Percentiles rank a stretch among this genome's conserved stretches.
Conservation (phyloP, 768 basidiomycete genomes). For the Naganishia antarctica region DNA sequence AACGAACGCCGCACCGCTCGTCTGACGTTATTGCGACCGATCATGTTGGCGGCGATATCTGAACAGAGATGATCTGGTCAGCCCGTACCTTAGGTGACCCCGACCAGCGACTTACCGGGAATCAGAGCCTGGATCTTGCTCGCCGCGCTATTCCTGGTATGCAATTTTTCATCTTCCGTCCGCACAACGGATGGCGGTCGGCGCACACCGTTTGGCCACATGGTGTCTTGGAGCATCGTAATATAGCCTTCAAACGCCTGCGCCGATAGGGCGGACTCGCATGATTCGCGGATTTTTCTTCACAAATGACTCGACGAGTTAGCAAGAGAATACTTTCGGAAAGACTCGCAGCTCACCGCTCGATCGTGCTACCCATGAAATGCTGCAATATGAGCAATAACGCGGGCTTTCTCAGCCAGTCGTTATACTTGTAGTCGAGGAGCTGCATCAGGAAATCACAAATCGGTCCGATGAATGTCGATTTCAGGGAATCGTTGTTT, state of each 20-base stretch:
- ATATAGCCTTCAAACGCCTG: conserved; percentile 66
- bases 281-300: conserved; percentile 82
- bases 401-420: conserved; percentile 91
- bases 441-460: conserved; percentile 88
- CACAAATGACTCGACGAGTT: not conserved
- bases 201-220: conserved; percentile 83
- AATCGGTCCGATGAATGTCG: conserved; percentile 85
- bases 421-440: conserved; percentile 93
- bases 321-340: not conserved
- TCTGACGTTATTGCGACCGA: conserved; percentile 91
- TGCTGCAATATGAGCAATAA: conserved; percentile 95
- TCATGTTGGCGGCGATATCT: conserved; percentile 97
- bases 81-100: conserved; percentile 5
- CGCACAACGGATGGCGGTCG: conserved; percentile 62
- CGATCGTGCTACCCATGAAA: conserved; percentile 89
- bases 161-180: conserved; percentile 70
- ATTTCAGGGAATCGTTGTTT: conserved; percentile 47
- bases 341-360: conserved; percentile 59
- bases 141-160: conserved; percentile 79
- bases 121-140: conserved; percentile 83
- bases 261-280: conserved; percentile 63
- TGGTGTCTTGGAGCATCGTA: conserved; percentile 61
- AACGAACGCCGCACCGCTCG: conserved; percentile 88
- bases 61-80: not conserved
- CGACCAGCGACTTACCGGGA: conserved; percentile 60